Percentiles rank a stretch among this genome's conserved stretches.
Conservation (phyloP, 2,329 filamentous ascomycete genomes). For the Stylonectria norvegica region DNA sequence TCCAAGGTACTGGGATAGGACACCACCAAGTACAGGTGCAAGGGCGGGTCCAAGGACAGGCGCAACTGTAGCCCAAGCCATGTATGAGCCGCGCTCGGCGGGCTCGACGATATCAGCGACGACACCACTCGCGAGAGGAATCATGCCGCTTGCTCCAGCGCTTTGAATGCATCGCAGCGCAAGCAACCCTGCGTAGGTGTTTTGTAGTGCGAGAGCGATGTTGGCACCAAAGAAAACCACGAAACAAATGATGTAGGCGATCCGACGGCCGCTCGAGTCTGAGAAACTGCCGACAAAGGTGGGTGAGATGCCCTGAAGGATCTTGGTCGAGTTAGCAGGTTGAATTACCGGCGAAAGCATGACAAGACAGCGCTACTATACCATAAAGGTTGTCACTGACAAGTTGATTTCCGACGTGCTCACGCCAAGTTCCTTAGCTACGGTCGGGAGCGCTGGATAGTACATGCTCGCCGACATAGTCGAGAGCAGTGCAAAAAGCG, state of each 20-base stretch:
- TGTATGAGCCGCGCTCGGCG: neutral
- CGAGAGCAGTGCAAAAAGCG: too few relatives aligned
- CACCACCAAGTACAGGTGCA: neutral
- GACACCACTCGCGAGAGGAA: neutral
- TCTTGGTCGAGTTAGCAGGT: neutral
- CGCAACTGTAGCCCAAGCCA: neutral
- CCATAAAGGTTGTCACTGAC: too few relatives aligned
- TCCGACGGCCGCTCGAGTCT: neutral
- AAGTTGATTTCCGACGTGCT: too few relatives aligned
- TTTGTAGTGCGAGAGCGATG: neutral
- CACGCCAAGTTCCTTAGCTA: too few relatives aligned
- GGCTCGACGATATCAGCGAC: neutral
- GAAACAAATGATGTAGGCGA: neutral
- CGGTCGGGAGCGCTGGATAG: too few relatives aligned
- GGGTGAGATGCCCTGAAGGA: neutral
- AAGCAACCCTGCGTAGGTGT: neutral
- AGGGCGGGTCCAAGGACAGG: neutral
- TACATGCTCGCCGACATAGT: too few relatives aligned
- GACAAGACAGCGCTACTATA: too few relatives aligned
- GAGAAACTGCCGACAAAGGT: neutral
- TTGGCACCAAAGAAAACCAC: neutral
- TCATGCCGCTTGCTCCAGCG: neutral
- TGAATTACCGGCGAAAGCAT: neutral
- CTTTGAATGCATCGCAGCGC: neutral
- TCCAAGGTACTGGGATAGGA: neutral